phyloP scores from a whole-genome alignment of 208 protist genomes.

The Naegleria lovaniensis region DNA sequence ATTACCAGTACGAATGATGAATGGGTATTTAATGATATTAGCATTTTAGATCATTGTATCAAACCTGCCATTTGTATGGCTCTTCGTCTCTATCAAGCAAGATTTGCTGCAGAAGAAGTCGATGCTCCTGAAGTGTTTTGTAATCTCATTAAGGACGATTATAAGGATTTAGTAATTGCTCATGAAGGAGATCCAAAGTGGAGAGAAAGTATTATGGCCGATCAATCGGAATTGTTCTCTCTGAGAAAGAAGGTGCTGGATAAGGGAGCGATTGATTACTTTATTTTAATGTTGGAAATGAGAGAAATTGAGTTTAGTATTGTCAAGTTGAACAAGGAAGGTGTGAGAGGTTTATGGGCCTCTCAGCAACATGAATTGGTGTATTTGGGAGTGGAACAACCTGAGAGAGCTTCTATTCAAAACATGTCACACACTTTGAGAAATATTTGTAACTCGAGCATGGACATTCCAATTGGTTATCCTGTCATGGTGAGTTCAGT shows the following conservation, averaged over 20 bases:
- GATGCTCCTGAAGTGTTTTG: not conserved
- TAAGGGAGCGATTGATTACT: not conserved
- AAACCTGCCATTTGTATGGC: not conserved
- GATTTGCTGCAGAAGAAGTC: not conserved
- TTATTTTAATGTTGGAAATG: not conserved
- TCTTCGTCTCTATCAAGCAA: not conserved
- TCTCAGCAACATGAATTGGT: constrained; percentile 6
- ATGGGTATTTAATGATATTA: constrained; percentile 10
- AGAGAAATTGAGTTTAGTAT: not conserved
- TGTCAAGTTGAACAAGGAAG: constrained; percentile 20
- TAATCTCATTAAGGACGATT: not conserved
- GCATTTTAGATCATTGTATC: not conserved
- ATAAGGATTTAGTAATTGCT: not conserved
- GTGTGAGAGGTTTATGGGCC: constrained; percentile 12
- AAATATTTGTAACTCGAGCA: constrained; percentile 12
- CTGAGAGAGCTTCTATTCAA: constrained; percentile 19
- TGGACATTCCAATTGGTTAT: constrained; percentile 14
- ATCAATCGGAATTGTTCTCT: constrained; percentile 4
- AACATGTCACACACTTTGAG: not conserved
- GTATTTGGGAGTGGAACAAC: not conserved
- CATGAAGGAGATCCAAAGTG: constrained; percentile 1
- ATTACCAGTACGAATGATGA: constrained; percentile 22
- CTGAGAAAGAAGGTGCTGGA: not conserved
- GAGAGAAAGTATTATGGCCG: not conserved
- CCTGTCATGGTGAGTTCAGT: not conserved